Percentiles rank a stretch among this genome's conserved stretches.
Evolutionary conservation across 257 asterid genomes (phyloP).

Genomic region (Thymus quinquecostatus): DNA sequence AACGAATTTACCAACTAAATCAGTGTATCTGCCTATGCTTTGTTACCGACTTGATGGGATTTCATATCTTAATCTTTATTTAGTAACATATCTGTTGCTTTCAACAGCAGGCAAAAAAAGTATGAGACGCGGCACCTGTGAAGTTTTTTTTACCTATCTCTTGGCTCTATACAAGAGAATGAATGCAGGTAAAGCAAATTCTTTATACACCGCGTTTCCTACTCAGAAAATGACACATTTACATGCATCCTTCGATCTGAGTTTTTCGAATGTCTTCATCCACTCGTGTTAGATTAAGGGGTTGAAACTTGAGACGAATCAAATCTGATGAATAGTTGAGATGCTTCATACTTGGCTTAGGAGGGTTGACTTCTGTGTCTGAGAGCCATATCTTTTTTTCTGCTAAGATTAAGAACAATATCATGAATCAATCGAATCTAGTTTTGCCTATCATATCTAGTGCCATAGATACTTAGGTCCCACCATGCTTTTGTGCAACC

Average conservation of each 20-base stretch:
- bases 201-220: conserved; percentile 20
- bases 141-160: conserved; percentile 9
- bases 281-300: conserved; percentile 25
- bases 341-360: conserved; percentile 48
- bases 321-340: conserved; percentile 33
- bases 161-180: not conserved
- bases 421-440: conserved; percentile 47
- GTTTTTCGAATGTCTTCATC: conserved; percentile 14
- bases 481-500: conserved; percentile 26
- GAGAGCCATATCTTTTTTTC: conserved; percentile 38
- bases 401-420: conserved; percentile 26
- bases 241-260: conserved; percentile 29
- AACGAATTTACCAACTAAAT: conserved; percentile 28
- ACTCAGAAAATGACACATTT: conserved; percentile 3
- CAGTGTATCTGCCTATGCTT: not conserved
- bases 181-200: conserved; percentile 15
- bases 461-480: conserved; percentile 45
- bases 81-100: conserved; percentile 31
- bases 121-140: conserved; percentile 39
- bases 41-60: conserved; percentile 24
- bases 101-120: conserved; percentile 32
- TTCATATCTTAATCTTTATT: conserved; percentile 8
- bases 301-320: conserved; percentile 33
- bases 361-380: conserved; percentile 58
- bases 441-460: conserved; percentile 44